Percentiles rank a stretch among this genome's conserved stretches.
Conservation (phyloP, 2,329 filamentous ascomycete species). For the Fusarium caatingaense region DNA sequence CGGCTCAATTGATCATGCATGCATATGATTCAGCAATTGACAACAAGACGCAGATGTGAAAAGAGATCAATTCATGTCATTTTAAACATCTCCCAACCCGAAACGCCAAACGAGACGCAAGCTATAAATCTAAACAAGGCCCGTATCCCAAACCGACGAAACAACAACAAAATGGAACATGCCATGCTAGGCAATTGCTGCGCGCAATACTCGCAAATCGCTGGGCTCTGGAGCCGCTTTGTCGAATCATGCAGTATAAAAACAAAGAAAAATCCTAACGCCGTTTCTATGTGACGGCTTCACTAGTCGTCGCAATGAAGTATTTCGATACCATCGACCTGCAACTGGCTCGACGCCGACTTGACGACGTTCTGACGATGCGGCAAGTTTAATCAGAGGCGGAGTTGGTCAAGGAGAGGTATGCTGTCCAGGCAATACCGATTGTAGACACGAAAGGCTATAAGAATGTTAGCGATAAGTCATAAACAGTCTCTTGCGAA, state of each 20-base stretch:
- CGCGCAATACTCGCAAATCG: background rate
- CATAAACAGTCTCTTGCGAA: background rate
- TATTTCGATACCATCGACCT: background rate
- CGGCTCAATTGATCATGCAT: accelerated
- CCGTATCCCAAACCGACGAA: background rate
- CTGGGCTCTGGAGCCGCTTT: background rate
- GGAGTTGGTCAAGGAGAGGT: constrained; percentile 91
- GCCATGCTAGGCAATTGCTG: background rate
- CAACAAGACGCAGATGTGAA: accelerated
- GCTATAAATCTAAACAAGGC: constrained; percentile 12
- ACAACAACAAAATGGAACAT: background rate
- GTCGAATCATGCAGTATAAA: background rate
- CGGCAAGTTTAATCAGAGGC: constrained; percentile 69
- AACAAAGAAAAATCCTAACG: constrained; percentile 9
- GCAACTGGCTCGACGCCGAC: background rate
- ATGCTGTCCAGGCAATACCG: constrained; percentile 97
- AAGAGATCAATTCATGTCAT: constrained; percentile 1
- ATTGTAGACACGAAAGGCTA: constrained; percentile 96
- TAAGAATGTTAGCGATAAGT: constrained; percentile 11
- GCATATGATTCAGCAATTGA: background rate
- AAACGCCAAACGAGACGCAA: constrained; percentile 27
- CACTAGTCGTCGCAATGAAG: background rate
- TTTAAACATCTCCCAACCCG: background rate
- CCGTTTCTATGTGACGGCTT: constrained; percentile 12
- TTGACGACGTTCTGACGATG: background rate